Evolutionary conservation across 345 rosid genomes (phyloP), one percentile per base, ranked within the genome.

Genomic region (Ceriops zippeliana): DNA sequence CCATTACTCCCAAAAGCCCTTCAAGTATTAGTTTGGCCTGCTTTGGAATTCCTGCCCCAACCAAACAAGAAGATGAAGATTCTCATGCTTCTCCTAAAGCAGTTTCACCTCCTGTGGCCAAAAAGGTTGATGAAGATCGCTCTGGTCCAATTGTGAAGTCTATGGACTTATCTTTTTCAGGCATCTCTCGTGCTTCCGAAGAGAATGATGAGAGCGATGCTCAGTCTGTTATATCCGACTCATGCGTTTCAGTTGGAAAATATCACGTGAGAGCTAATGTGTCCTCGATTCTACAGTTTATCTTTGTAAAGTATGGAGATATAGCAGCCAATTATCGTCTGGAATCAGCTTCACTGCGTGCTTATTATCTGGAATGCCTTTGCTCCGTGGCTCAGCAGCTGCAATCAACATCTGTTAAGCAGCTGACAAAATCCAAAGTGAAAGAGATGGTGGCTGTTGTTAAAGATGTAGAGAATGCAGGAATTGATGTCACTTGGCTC

Each of bases 351-450:
- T 87, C 96, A 0, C 79, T 91, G 81, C 85, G 87, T 7, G 79
- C 95, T 9, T 88, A 84, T 69, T 86, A 85, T 73, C 75, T 92
- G 15, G 96, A 92, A 63, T 86, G 92, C 59, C 68, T 90, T 32
- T 91, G 96, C 82, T 66, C 81, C 8, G 83, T 89, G 32, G 90
- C 90, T 63, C 86, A 84, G 76, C 95, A 88, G 80, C 76, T 92
- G 81, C 91, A 85, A 61, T 74, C 87, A 27, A 81, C 73, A 62
- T 34, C 90, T 15, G 73, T 86, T 51, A 71, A 60, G 74, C 84
- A 90, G 64, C 78, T 92, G 69, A 90, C 89, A 31, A 88, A 83
- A 72, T 66, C 89, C 19, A 88, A 87, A 56, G 70, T 88, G 26
- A 87, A 63, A 57, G 98, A 92, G 72, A 81, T 87, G 74, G 61